phyloP scores from a whole-genome alignment of 306 rosid species.

The Medicago arabica region DNA sequence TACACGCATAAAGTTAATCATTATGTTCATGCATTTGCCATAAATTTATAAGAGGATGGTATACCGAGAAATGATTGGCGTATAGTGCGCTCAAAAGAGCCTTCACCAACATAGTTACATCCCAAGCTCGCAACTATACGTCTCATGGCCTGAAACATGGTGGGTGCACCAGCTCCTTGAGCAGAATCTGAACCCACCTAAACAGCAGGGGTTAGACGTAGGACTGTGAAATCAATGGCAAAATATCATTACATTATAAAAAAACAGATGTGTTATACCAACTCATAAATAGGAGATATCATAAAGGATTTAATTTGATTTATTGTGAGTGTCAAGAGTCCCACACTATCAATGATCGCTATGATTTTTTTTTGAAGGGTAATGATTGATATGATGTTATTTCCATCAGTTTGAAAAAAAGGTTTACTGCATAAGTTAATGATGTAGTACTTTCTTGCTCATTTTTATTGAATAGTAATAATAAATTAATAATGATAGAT shows the following conservation, averaged over 20 bases:
- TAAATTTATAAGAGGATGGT: slow-evolving; percentile 36
- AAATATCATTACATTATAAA: slow-evolving; percentile 20
- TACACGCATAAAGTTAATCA: neutral
- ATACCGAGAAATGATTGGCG: slow-evolving; percentile 95
- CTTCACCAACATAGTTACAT: slow-evolving; percentile 66
- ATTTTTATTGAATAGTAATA: neutral
- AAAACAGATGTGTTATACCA: neutral
- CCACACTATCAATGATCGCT: neutral
- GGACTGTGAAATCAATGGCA: slow-evolving; percentile 30
- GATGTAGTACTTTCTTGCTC: neutral
- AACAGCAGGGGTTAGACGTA: slow-evolving; percentile 44
- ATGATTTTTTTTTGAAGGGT: neutral
- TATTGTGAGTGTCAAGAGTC: neutral
- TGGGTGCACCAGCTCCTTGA: slow-evolving; percentile 99
- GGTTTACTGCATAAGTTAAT: neutral
- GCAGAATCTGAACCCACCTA: slow-evolving; percentile 98
- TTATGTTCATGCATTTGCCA: slow-evolving; percentile 17
- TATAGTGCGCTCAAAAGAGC: slow-evolving; percentile 82
- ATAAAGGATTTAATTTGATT: neutral
- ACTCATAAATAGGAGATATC: neutral
- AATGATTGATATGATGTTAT: neutral
- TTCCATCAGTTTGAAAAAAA: neutral
- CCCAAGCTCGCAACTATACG: slow-evolving; percentile 75
- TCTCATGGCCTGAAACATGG: slow-evolving; percentile 97
- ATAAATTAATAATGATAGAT: neutral